Evolutionary conservation across 1,139 yeast species (phyloP).

Genomic region (Saccharomyces pastorianus): DNA sequence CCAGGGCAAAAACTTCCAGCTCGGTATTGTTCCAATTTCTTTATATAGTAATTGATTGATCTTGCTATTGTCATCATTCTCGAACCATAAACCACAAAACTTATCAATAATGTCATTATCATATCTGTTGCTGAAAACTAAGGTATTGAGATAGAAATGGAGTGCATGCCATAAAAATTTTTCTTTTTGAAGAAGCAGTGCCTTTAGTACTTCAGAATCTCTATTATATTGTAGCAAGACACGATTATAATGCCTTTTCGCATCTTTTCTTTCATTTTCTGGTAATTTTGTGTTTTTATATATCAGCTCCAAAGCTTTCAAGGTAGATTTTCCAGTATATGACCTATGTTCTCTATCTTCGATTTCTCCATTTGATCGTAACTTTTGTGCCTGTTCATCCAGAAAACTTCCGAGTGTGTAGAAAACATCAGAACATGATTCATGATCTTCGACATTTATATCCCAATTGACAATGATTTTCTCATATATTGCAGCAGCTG

Average conservation of each 20-base stretch:
- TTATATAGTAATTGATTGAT: constrained; percentile 35
- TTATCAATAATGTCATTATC: constrained; percentile 61
- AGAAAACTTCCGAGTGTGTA: constrained; percentile 69
- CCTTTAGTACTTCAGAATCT: constrained; percentile 43
- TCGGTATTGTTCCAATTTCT: constrained; percentile 41
- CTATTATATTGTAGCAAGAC: constrained; percentile 41
- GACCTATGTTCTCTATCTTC: constrained; percentile 37
- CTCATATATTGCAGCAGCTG: constrained; percentile 49
- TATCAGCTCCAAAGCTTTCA: constrained; percentile 42
- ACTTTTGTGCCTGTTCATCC: constrained; percentile 51
- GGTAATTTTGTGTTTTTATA: constrained; percentile 36
- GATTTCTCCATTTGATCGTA: constrained; percentile 40
- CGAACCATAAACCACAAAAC: constrained; percentile 83
- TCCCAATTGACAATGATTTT: constrained; percentile 45
- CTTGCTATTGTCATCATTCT: constrained; percentile 40
- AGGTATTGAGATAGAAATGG: constrained; percentile 50
- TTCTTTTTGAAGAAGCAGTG: constrained; percentile 34
- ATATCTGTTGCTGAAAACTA: constrained; percentile 39
- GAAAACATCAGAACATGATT: constrained; percentile 39
- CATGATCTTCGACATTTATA: constrained; percentile 19
- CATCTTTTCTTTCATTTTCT: constrained; percentile 42
- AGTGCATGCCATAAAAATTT: constrained; percentile 50
- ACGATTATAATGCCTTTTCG: constrained; percentile 44
- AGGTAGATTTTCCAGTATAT: constrained; percentile 37
- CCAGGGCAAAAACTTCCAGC: constrained; percentile 67